Percentiles rank a stretch among this genome's conserved stretches.
Evolutionary conservation across 225 moss, liverwort and hornwort genomes (phyloP).

Genomic region (Neckera pumila): DNA sequence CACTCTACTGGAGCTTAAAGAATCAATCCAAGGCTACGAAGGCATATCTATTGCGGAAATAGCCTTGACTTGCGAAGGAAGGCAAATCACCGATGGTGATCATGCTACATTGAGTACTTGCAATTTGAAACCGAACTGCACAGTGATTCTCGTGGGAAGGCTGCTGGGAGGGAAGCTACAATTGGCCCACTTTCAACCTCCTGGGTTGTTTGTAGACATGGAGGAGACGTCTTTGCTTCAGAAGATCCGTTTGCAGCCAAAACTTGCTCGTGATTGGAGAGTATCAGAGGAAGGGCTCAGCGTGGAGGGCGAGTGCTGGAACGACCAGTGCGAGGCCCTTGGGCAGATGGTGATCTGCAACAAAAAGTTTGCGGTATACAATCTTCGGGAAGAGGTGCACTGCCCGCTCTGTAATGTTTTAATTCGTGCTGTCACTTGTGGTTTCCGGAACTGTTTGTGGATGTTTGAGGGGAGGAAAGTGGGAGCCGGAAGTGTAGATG

Average conservation of each 20-base stretch:
- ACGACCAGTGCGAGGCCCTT: neutral
- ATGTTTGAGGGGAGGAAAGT: neutral
- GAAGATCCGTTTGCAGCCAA: neutral
- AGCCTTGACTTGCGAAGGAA: neutral
- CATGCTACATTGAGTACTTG: neutral
- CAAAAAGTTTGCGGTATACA: neutral
- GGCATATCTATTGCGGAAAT: neutral
- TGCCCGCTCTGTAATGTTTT: neutral
- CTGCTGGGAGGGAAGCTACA: neutral
- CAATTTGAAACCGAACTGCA: neutral
- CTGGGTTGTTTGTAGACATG: neutral
- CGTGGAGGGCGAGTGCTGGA: neutral
- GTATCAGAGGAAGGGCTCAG: neutral
- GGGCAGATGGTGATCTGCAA: neutral
- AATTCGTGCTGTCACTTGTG: neutral
- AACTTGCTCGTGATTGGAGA: neutral
- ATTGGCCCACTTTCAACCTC: too few species aligned
- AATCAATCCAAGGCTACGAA: neutral
- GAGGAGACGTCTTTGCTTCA: neutral
- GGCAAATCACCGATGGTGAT: neutral
- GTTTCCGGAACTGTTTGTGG: neutral
- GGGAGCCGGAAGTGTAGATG: neutral
- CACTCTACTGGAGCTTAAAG: neutral
- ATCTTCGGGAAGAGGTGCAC: neutral
- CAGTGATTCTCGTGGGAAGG: neutral